Conservation (phyloP, 2,329 filamentous ascomycete genomes). For the Fusarium foetens region DNA sequence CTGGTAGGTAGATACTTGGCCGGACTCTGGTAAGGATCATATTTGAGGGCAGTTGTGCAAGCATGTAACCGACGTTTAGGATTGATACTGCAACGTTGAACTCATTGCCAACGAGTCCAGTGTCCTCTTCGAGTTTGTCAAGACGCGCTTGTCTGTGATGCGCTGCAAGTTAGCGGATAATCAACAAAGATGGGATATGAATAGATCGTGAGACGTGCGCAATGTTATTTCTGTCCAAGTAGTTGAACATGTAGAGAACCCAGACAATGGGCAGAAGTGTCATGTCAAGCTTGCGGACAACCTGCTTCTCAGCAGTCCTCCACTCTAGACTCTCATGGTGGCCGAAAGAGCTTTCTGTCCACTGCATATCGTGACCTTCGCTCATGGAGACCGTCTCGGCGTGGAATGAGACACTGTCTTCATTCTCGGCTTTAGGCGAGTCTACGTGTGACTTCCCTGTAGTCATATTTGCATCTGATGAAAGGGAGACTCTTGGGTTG, state of each 20-base stretch:
- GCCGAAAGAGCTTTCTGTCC: neutral
- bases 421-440: no score
- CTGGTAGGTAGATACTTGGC: slow-evolving; percentile 5
- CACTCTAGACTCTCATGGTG: neutral
- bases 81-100: slow-evolving; percentile 44
- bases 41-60: slow-evolving; percentile 52
- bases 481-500: no score
- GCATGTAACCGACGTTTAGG: slow-evolving; percentile 27
- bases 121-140: slow-evolving; percentile 37
- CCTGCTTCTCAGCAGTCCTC: slow-evolving; percentile 11
- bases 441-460: no score
- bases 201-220: no score
- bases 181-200: no score
- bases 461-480: no score
- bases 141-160: slow-evolving; percentile 43
- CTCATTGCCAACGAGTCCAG: slow-evolving; percentile 34
- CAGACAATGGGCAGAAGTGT: slow-evolving; percentile 42
- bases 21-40: slow-evolving; percentile 41
- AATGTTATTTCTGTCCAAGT: slow-evolving; percentile 41
- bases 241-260: slow-evolving; percentile 43
- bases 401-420: no score
- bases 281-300: slow-evolving; percentile 42
- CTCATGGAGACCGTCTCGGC: no score
- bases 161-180: no score
- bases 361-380: no score